Base-by-base conservation (phyloP, 805 yeast species). In the Candida montana region DNA sequence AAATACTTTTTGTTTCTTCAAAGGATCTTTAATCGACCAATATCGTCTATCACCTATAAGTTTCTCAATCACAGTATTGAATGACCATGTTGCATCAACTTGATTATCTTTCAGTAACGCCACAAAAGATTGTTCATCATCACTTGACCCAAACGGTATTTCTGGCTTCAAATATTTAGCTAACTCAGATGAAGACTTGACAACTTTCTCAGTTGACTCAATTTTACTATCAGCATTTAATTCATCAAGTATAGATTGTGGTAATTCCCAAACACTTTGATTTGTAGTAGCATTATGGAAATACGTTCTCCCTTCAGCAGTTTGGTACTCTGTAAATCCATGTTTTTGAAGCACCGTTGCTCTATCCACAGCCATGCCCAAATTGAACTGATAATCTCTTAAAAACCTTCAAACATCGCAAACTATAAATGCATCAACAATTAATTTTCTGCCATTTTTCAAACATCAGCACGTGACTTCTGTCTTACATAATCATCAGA, bases 231-330 rank as follows among this genome's bases (percentile, higher is more conserved):
- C 24, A 21, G 6, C 24, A 21, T 42, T 46, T 1, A 54, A 19
- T 47, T 43, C 58, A 5, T 42, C 47, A 26, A 58, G 57, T 6
- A 75, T 67, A 26, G 71, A 80, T 1, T 57, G 67, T 0, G 96
- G 96, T n/a, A 76, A 61, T 16, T 80, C 84, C 96, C 96, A 90
- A 0, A 81, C 79, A 16, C 93, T 81, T 52, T 79, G 79, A 6
- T 77, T 72, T 0, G 91, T 75, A 21, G 61, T 61, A 12, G 69
- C 65, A 54, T 84, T 83, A 61, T 81, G 81, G 66, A 84, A 89
- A 59, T 88, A 88, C 16, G 68, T 65, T 39, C 64, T 65, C 3
- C 90, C 89, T 7, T 74, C 80, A 11, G 73, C 73, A 0, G 81
- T 68, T 2, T 59, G 55, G 26, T 62, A 69, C 45, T 69, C 68